phyloP scores from a whole-genome alignment of 805 yeast species.

The Clavispora fructus region DNA sequence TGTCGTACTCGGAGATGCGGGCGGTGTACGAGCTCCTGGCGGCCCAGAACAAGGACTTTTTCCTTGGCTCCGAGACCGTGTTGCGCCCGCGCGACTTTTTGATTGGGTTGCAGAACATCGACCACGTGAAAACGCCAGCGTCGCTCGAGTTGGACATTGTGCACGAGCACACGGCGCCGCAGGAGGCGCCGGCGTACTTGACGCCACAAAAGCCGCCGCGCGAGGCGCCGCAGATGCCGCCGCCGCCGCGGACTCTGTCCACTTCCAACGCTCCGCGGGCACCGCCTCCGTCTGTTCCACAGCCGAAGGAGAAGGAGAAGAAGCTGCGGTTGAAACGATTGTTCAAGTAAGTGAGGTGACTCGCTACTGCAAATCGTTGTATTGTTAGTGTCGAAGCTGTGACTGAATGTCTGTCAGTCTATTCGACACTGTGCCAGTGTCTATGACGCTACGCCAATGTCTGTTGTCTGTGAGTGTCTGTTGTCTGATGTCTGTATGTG shows the following conservation, averaged over 20 bases:
- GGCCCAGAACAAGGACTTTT: slow-evolving; percentile 62
- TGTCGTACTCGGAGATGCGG: slow-evolving; percentile 77
- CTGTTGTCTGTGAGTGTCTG: too few species aligned
- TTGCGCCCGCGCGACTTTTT: slow-evolving; percentile 51
- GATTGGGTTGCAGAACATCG: slow-evolving; percentile 39
- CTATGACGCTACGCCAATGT: too few species aligned
- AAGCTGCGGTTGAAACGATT: slow-evolving; percentile 14
- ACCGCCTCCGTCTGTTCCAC: neutral
- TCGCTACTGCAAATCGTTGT: too few species aligned
- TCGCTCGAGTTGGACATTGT: slow-evolving; percentile 34
- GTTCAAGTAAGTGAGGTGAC: slow-evolving; percentile 7
- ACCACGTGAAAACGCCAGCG: slow-evolving; percentile 29
- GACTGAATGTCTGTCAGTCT: too few species aligned
- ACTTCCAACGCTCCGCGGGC: neutral
- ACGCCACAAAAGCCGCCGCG: slow-evolving; percentile 6
- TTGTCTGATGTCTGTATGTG: too few species aligned
- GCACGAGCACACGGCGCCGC: slow-evolving; percentile 7
- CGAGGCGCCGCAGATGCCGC: neutral
- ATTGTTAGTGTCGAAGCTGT: too few species aligned
- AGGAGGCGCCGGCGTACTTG: slow-evolving; percentile 15
- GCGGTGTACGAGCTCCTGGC: slow-evolving; percentile 66
- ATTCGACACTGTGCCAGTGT: too few species aligned
- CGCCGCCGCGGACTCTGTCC: neutral
- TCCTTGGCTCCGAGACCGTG: slow-evolving; percentile 23
- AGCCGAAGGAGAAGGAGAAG: slow-evolving; percentile 10